Evolutionary conservation across 352 stramenopile species (phyloP).

Genomic region (Globisporangium apiculatum): DNA sequence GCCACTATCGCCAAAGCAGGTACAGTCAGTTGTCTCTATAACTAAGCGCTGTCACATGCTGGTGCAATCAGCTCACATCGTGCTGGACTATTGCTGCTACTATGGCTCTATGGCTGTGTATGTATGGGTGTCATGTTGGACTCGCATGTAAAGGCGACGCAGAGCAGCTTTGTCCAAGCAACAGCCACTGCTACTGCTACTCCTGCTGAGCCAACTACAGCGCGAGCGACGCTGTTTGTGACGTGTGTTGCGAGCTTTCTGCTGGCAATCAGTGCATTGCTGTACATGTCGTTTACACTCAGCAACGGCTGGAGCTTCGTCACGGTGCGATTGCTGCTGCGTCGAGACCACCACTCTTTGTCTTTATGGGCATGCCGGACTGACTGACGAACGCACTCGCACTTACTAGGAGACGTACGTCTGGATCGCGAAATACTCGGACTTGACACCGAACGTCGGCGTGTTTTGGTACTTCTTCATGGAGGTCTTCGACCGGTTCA

Average conservation of each 20-base stretch:
- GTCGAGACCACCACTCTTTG: background rate
- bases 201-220: background rate
- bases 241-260: conserved; percentile 11
- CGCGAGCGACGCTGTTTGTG: conserved; percentile 2
- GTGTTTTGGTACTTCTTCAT: conserved; percentile 90
- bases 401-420: conserved; percentile 60
- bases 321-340: conserved; percentile 21
- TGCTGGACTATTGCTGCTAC: too few species aligned
- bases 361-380: too few species aligned
- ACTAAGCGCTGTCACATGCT: too few species aligned
- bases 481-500: conserved; percentile 84
- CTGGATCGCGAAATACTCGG: conserved; percentile 72
- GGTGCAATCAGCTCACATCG: too few species aligned
- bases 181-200: background rate
- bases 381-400: too few species aligned
- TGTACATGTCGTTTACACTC: conserved; percentile 56
- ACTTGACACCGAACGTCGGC: conserved; percentile 78
- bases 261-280: conserved; percentile 23
- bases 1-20: background rate
- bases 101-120: background rate
- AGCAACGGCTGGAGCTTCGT: conserved; percentile 54
- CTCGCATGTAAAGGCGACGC: background rate
- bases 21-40: too few species aligned
- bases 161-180: background rate
- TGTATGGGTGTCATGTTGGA: background rate